Evolutionary conservation across 495 filamentous ascomycete species (phyloP), one percentile per base, ranked within the genome.

Genomic region (Gamarada debralockiae): DNA sequence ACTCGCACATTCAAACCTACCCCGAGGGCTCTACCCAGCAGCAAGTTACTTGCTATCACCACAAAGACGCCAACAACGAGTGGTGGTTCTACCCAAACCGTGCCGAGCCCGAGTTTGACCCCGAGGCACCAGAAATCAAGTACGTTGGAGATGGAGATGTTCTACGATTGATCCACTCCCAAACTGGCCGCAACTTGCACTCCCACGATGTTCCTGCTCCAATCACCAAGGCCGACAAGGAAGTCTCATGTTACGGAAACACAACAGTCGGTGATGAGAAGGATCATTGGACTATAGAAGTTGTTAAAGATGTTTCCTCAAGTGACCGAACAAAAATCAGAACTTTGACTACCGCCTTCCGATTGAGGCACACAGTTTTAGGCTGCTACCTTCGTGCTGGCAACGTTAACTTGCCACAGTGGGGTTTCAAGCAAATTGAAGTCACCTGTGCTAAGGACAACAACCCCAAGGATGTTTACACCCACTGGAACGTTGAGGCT

Each of bases 341-440:
- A 53, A 98, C 93, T 15, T 76, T 98, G 57, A 98, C 95, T 14
- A 92, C 95, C 4, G 84, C 88, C 7, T 97, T 98, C 78, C 82
- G 93, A 45, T 75, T 98, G 31, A 91, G 79, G 69, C 90, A 97
- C 62, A 79, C 82, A 31, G 76, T 80, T 40, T 74, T 97, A 50
- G 90, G 90, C 49, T 98, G 93, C 69, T 98, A 97, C 66, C 78
- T 98, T 21, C 84, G 95, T 50, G 93, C 93, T 50, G 95, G 92
- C 57, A 98, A 96, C 61, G 86, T 91, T 62, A 97, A 97, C 67
- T 78, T 98, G 49, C 93, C 93, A 20, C 93, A 97, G 64, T 98
- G 93, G 93, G 93, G 93, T 53, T 98, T 98, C 80, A 98, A 98
- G 74, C 93, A 98, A 69, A 97, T 97, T 60, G 93, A 98, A 72